Conservation (phyloP, 225 moss, liverwort and hornwort genomes). For the Climacium dendroides region DNA sequence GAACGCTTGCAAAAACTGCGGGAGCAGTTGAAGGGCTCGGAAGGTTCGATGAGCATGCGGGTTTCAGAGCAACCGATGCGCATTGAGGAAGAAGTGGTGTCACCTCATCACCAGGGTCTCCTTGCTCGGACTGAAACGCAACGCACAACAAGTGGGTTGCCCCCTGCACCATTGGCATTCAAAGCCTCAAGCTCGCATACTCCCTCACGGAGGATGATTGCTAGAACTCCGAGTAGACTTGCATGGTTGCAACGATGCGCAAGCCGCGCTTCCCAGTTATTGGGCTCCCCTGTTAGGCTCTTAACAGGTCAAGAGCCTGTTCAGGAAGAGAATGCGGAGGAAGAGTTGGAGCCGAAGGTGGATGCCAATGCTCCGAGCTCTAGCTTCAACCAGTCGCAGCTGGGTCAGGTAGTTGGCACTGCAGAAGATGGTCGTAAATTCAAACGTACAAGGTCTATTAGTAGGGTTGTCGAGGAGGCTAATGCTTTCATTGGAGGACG, state of each 20-base stretch:
- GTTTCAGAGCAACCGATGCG: constrained; percentile 48
- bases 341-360: constrained; percentile 4
- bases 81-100: constrained; percentile 60
- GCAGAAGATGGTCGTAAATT: constrained; percentile 14
- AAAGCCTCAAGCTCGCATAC: constrained; percentile 20
- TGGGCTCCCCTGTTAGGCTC: constrained; percentile 23
- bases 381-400: constrained; percentile 80
- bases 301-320: neutral
- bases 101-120: constrained; percentile 44
- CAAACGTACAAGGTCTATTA: constrained; percentile 55
- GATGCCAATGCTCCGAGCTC: constrained; percentile 41
- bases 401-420: constrained; percentile 52
- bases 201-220: constrained; percentile 38
- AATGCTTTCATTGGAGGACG: constrained; percentile 13
- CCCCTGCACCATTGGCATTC: constrained; percentile 12
- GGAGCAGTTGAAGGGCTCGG: constrained; percentile 63
- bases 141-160: constrained; percentile 1
- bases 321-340: constrained; percentile 15
- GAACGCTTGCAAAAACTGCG: constrained; percentile 48
- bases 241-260: constrained; percentile 48
- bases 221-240: constrained; percentile 45
- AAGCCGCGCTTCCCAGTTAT: constrained; percentile 25
- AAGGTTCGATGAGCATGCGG: constrained; percentile 65
- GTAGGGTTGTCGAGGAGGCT: constrained; percentile 55
- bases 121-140: constrained; percentile 18